phyloP scores from a whole-genome alignment of 2,329 filamentous ascomycete genomes.

The Colletotrichum tabaci region DNA sequence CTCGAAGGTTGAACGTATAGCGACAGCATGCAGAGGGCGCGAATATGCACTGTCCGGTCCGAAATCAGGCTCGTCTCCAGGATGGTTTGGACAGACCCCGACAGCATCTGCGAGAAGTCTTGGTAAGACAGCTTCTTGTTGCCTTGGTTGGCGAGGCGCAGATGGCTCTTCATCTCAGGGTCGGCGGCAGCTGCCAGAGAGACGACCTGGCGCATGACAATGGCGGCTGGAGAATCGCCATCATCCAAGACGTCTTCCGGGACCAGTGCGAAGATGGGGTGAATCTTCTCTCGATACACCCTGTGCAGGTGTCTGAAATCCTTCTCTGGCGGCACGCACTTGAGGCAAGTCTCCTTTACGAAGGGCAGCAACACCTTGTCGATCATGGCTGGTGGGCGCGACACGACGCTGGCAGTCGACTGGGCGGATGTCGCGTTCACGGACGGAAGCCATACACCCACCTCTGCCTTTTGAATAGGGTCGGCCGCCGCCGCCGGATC shows the following conservation, averaged over 20 bases:
- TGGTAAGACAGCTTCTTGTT: constrained; percentile 57
- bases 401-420: constrained; percentile 48
- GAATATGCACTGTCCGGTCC: constrained; percentile 69
- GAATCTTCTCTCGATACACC: constrained; percentile 67
- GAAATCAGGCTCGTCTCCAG: constrained; percentile 69
- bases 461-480: constrained; percentile 64
- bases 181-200: constrained; percentile 69
- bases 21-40: constrained; percentile 67
- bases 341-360: constrained; percentile 62
- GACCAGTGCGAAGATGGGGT: constrained; percentile 69
- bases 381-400: constrained; percentile 53
- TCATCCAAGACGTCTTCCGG: constrained; percentile 54
- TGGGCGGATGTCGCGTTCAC: constrained; percentile 47
- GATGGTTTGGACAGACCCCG: constrained; percentile 63
- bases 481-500: constrained; percentile 54
- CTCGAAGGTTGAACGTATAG: constrained; percentile 72
- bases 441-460: constrained; percentile 69
- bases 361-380: constrained; percentile 60
- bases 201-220: constrained; percentile 67
- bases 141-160: constrained; percentile 60
- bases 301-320: constrained; percentile 63
- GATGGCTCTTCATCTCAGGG: constrained; percentile 58
- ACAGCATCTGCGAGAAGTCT: constrained; percentile 65
- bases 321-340: constrained; percentile 61
- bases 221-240: constrained; percentile 52